Conservation (phyloP, 495 filamentous ascomycete species). For the Tricharina praecox region DNA sequence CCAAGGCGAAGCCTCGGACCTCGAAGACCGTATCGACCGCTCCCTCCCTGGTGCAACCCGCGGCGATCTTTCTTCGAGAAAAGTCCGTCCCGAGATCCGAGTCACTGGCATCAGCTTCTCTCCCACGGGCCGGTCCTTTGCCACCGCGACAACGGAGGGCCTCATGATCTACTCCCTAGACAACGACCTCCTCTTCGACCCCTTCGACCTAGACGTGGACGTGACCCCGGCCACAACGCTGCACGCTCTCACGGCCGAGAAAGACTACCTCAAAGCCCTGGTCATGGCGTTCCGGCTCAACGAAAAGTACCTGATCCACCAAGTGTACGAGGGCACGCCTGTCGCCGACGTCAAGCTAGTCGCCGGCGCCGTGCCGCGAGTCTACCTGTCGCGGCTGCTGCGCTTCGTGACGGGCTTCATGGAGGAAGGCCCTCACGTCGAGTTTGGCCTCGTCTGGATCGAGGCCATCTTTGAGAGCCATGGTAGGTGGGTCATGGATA, state of each 20-base stretch:
- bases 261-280: slow-evolving; percentile 74
- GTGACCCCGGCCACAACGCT: slow-evolving; percentile 74
- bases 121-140: slow-evolving; percentile 76
- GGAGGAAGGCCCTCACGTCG: slow-evolving; percentile 81
- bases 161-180: slow-evolving; percentile 84
- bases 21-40: slow-evolving; percentile 65
- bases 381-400: slow-evolving; percentile 70
- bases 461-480: slow-evolving; percentile 67
- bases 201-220: slow-evolving; percentile 84
- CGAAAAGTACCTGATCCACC: slow-evolving; percentile 54
- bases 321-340: slow-evolving; percentile 73
- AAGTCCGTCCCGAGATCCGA: slow-evolving; percentile 63
- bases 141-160: slow-evolving; percentile 86
- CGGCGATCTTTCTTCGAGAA: slow-evolving; percentile 64
- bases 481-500: slow-evolving; percentile 65
- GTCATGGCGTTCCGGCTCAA: slow-evolving; percentile 96
- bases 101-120: slow-evolving; percentile 74
- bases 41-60: slow-evolving; percentile 77
- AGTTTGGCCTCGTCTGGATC: slow-evolving; percentile 87
- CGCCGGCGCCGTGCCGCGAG: slow-evolving; percentile 57
- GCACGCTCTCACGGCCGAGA: slow-evolving; percentile 50
- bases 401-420: slow-evolving; percentile 71
- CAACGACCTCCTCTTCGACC: slow-evolving; percentile 65
- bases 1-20: slow-evolving; percentile 73
- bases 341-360: slow-evolving; percentile 57